Evolutionary conservation across 1,284 basidiomycete species (phyloP).

Genomic region (Abortiporus biennis): DNA sequence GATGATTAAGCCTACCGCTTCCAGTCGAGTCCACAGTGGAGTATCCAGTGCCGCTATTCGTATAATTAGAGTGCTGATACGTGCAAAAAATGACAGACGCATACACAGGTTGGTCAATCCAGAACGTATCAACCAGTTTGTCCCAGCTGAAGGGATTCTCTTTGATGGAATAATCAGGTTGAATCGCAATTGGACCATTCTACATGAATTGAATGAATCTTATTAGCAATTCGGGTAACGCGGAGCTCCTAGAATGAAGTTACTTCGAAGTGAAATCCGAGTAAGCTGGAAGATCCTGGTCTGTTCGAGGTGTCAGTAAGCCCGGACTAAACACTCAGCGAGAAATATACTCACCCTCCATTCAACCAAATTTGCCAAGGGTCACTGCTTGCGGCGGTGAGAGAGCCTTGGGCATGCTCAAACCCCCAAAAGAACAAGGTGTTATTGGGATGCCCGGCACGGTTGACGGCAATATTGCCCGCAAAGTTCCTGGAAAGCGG

Average conservation of each 20-base stretch:
- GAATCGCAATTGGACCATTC: slow-evolving; percentile 64
- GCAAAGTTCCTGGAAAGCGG: slow-evolving; percentile 51
- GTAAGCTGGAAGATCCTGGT: slow-evolving; percentile 65
- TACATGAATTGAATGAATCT: too few species aligned
- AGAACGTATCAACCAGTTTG: slow-evolving; percentile 58
- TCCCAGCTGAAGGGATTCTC: slow-evolving; percentile 54
- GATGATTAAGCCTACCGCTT: slow-evolving; percentile 5
- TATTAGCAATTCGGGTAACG: background rate
- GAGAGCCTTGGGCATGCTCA: slow-evolving; percentile 46
- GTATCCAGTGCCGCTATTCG: slow-evolving; percentile 48
- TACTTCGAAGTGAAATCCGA: slow-evolving; percentile 61
- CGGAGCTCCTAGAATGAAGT: background rate
- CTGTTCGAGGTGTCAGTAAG: slow-evolving; percentile 25
- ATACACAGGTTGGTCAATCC: slow-evolving; percentile 67
- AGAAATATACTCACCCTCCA: slow-evolving; percentile 44
- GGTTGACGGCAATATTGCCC: slow-evolving; percentile 60
- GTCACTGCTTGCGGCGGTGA: slow-evolving; percentile 37
- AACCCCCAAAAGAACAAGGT: slow-evolving; percentile 70
- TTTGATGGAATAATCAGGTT: slow-evolving; percentile 39
- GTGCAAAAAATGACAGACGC: slow-evolving; percentile 5
- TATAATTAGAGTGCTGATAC: background rate
- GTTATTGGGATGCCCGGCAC: slow-evolving; percentile 57
- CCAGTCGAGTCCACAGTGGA: slow-evolving; percentile 53
- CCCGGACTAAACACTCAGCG: background rate
- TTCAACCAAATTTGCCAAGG: slow-evolving; percentile 76